Evolutionary conservation across 495 filamentous ascomycete species (phyloP), one percentile per base, ranked within the genome.

Genomic region (Xylaria sp.): DNA sequence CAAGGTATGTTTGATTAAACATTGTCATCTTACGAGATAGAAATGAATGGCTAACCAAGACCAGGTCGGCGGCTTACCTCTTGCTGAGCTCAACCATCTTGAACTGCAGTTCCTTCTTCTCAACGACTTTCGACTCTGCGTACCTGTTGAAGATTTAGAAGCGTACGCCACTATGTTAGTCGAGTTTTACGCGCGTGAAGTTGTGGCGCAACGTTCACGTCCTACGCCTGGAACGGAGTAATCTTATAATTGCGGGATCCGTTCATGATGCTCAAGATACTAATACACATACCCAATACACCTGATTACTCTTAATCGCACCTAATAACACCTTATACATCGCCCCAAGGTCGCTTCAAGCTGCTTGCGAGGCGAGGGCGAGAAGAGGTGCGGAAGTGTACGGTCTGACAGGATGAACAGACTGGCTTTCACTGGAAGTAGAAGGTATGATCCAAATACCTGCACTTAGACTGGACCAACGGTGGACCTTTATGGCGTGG

Each of bases 91-190:
- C 17, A 99, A 99, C 77, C 95, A 98, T 77, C 87, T 99, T 15
- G 96, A 99, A 76, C 87, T 99, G 0, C 96, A 99, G 82, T 99
- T 99, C 75, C 88, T 99, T 9, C 85, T 98, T 6, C 85, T 99
- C 53, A 99, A 99, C 78, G 96, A 98, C 78, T 99, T 99, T 80
- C 92, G 97, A 43, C 90, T 99, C 17, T 92, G 95, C 5, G 92
- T 98, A 3, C 91, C 97, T 0, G 93, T 98, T 11, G 95, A 98
- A 78, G 97, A 98, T 74, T 86, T 99, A 24, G 97, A 99, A 79
- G 93, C 94, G 3, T 99, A 99, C 72, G 96, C 95, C 9, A 99
- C 96, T 3, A 98, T 98, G 97, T 87, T 99, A 3, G 96, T 99
- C 12, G 95, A 98, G 78, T 99, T 98, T 78, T 99, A 98, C 74